Percentiles rank a stretch among this genome's conserved stretches.
Conservation (phyloP, 129 eudicot genomes). For the Lonicera japonica region DNA sequence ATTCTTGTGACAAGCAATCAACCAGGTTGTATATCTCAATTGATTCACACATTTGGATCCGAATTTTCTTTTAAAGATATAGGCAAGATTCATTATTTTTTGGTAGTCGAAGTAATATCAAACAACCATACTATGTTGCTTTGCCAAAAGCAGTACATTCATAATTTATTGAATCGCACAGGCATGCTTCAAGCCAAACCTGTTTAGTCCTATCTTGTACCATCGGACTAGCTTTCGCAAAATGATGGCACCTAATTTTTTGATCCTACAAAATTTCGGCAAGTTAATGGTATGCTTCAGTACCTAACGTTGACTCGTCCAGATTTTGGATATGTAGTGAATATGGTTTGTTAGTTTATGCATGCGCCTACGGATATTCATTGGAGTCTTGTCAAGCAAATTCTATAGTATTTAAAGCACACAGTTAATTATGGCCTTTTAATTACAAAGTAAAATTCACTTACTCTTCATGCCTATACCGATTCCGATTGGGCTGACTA, state of each 20-base stretch:
- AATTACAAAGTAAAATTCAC: not conserved
- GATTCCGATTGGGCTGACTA: conserved; percentile 1
- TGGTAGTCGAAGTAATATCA: not conserved
- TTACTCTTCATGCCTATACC: not conserved
- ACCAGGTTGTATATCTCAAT: not conserved
- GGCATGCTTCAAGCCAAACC: not conserved
- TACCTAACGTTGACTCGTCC: not conserved
- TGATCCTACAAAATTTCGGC: not conserved
- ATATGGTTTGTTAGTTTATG: not conserved
- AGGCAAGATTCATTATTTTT: not conserved
- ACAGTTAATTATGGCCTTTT: not conserved
- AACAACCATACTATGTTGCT: not conserved
- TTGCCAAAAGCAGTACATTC: not conserved
- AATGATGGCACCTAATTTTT: not conserved
- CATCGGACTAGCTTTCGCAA: not conserved
- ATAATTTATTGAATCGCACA: not conserved
- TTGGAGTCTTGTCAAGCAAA: not conserved
- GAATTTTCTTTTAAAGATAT: not conserved
- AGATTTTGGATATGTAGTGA: not conserved
- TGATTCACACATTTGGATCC: not conserved
- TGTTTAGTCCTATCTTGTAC: not conserved
- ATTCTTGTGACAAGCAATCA: not conserved
- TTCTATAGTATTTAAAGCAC: not conserved
- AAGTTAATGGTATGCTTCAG: not conserved
- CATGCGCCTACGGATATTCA: not conserved